A percentile compares a stretch with the other conserved stretches of the same genome.
Conservation (phyloP, 1,284 basidiomycete genomes). For the Microbotryomycetes sp. region DNA sequence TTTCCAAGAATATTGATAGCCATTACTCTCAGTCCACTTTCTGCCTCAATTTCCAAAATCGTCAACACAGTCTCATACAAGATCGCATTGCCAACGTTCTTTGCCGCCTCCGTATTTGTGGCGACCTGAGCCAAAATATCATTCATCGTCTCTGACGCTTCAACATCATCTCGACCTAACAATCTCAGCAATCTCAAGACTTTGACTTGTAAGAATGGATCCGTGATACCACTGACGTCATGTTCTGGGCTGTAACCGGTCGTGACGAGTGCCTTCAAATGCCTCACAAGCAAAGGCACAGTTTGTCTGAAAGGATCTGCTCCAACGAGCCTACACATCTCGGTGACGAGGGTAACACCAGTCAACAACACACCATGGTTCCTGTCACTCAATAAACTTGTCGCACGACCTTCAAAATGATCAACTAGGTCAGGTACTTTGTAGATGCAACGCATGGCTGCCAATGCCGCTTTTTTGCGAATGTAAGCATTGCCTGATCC, state of each 20-base stretch:
- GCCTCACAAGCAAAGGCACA: slow-evolving; percentile 86
- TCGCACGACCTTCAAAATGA: slow-evolving; percentile 83
- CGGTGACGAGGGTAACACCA: slow-evolving; percentile 87
- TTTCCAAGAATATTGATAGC: slow-evolving; percentile 99
- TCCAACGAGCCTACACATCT: slow-evolving; percentile 70
- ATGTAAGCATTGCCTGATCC: slow-evolving; percentile 98
- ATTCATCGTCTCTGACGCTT: slow-evolving; percentile 94
- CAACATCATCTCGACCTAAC: slow-evolving; percentile 75
- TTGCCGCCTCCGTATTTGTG: slow-evolving; percentile 94
- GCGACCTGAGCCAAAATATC: slow-evolving; percentile 98
- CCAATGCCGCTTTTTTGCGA: slow-evolving; percentile 96
- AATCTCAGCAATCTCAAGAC: slow-evolving; percentile 86
- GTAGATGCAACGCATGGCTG: slow-evolving; percentile 91
- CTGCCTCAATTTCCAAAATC: slow-evolving; percentile 96
- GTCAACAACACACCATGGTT: slow-evolving; percentile 95
- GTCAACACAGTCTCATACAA: slow-evolving; percentile 96
- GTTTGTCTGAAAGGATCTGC: slow-evolving; percentile 85
- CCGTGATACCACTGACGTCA: slow-evolving; percentile 98
- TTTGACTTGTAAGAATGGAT: slow-evolving; percentile 97
- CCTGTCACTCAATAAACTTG: slow-evolving; percentile 84
- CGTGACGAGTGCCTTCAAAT: slow-evolving; percentile 89
- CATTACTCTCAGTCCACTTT: slow-evolving; percentile 93
- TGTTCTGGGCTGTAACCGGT: slow-evolving; percentile 98
- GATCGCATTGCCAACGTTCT: slow-evolving; percentile 98
- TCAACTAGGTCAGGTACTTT: slow-evolving; percentile 95